Evolutionary conservation across 2,329 filamentous ascomycete species (phyloP).

Genomic region (Madurella fahalii): DNA sequence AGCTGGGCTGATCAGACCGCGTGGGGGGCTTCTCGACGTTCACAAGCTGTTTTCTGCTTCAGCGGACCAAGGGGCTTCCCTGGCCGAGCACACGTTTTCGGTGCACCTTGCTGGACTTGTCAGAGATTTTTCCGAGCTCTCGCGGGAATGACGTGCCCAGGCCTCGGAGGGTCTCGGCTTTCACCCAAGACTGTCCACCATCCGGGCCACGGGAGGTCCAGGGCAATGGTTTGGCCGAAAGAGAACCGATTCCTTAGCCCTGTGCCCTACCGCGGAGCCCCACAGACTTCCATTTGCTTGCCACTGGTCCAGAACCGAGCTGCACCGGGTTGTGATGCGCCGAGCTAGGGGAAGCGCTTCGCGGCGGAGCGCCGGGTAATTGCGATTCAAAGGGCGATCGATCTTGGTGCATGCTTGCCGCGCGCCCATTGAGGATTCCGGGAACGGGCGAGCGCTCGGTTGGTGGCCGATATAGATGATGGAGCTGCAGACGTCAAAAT

Average conservation of each 20-base stretch:
- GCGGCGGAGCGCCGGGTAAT: constrained; percentile 26
- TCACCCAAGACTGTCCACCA: neutral
- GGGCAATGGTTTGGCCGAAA: constrained; percentile 19
- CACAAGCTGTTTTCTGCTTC: neutral
- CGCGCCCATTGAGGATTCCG: neutral
- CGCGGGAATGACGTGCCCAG: constrained; percentile 1
- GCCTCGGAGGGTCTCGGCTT: neutral
- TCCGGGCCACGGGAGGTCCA: neutral
- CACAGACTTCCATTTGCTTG: constrained; percentile 1
- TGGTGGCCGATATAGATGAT: too few species aligned
- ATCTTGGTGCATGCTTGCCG: constrained; percentile 20
- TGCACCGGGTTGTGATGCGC: constrained; percentile 14
- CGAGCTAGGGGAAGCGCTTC: constrained; percentile 14
- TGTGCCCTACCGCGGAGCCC: constrained; percentile 4
- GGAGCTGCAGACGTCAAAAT: neutral
- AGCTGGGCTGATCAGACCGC: constrained; percentile 4
- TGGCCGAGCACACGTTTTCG: neutral
- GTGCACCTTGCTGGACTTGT: neutral
- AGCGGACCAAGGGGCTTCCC: neutral
- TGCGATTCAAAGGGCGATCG: constrained; percentile 22
- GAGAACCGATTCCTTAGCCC: constrained; percentile 2
- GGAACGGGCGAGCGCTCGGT: too few species aligned
- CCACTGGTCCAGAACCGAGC: constrained; percentile 17
- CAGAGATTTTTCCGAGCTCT: constrained; percentile 1
- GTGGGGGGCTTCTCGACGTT: constrained; percentile 2